Evolutionary conservation across 208 protist species (phyloP).

Genomic region (Trichomonas tenax): DNA sequence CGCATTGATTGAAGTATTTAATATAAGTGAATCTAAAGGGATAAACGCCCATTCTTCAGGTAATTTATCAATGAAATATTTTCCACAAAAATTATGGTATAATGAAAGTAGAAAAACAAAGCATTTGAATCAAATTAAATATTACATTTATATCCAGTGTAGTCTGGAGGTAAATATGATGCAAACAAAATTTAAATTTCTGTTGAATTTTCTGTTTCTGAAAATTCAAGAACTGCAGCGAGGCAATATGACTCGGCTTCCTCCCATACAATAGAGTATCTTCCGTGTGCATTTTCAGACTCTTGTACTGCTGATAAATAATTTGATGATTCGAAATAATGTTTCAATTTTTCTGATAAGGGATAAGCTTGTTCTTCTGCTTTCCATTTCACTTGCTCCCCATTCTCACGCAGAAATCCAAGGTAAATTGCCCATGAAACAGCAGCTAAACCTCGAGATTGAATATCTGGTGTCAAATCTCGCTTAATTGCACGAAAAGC

Average conservation of each 20-base stretch:
- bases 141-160: no score
- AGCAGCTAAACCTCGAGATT: background rate
- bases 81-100: no score
- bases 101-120: no score
- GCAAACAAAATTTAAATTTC: background rate
- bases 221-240: background rate
- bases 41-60: no score
- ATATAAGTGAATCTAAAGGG: no score
- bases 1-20: no score
- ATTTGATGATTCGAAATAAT: background rate
- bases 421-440: background rate
- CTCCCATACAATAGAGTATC: background rate
- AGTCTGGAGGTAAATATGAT: no score
- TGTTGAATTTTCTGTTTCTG: background rate
- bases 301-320: background rate
- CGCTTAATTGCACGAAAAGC: background rate
- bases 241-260: background rate
- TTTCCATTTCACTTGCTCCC: background rate
- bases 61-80: no score
- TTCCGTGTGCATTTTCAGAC: background rate
- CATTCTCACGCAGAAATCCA: background rate
- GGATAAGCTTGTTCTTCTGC: background rate
- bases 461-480: background rate
- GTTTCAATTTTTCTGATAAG: background rate
- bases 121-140: no score